phyloP scores from a whole-genome alignment of 2,329 filamentous ascomycete genomes.

The Fusarium sp. region DNA sequence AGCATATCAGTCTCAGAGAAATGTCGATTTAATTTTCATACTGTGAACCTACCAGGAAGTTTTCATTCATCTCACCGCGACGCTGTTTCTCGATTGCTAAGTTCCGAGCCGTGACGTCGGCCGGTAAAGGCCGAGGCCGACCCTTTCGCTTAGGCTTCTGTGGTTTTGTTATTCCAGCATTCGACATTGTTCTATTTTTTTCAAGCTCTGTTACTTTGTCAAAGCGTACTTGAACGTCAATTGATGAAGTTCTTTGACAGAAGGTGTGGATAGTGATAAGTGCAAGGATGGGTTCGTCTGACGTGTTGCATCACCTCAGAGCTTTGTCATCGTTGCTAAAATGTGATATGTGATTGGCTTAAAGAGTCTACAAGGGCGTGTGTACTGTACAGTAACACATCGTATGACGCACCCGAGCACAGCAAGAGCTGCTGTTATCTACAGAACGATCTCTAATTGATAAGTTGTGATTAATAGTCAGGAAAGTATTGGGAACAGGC shows the following conservation, averaged over 20 bases:
- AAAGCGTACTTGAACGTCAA: no score
- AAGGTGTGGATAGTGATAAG: not conserved
- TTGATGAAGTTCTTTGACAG: not conserved
- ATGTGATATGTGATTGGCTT: not conserved
- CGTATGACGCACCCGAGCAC: not conserved
- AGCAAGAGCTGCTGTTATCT: no score
- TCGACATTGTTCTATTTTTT: not conserved
- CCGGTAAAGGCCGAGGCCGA: slow-evolving; percentile 15
- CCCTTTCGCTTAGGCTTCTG: slow-evolving; percentile 12
- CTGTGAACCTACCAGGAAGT: slow-evolving; percentile 10
- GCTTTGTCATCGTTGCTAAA: not conserved
- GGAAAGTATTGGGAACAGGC: no score
- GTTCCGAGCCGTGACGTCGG: slow-evolving; percentile 23
- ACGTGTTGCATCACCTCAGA: slow-evolving; percentile 17
- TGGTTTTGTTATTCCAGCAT: not conserved
- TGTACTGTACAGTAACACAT: not conserved
- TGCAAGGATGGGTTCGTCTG: slow-evolving; percentile 2
- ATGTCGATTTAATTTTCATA: no score
- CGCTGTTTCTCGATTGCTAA: slow-evolving; percentile 30
- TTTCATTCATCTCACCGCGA: slow-evolving; percentile 18
- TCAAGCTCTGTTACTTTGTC: accelerated
- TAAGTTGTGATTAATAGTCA: no score
- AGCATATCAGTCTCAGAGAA: not conserved
- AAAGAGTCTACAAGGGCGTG: not conserved
- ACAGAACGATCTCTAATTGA: no score